These are phyloP conservation scores for Stereocaulon alpinum DNA, from an alignment of 495 filamentous ascomycete species.

Conservation along the genomic window DNA sequence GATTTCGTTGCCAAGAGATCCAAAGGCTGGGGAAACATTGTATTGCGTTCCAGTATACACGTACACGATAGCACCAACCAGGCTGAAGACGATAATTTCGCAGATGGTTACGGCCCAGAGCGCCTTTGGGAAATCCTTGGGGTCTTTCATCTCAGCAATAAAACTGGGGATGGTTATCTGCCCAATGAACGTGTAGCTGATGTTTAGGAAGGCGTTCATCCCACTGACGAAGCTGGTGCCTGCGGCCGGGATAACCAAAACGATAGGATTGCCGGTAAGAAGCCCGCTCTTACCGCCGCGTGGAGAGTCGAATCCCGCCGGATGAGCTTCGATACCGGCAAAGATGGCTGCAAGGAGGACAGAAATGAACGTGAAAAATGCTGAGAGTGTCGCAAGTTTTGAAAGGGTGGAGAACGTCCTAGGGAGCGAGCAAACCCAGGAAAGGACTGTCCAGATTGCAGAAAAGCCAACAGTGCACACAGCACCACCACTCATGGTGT, in stretches of 20 bases:
- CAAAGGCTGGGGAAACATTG: slow-evolving; percentile 71
- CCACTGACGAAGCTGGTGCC: slow-evolving; percentile 71
- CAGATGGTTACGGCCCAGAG: slow-evolving; percentile 78
- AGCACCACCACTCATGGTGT: slow-evolving; percentile 61
- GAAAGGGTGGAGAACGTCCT: slow-evolving; percentile 72
- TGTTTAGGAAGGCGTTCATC: slow-evolving; percentile 78
- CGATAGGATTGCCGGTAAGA: slow-evolving; percentile 43
- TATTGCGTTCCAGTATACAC: slow-evolving; percentile 78
- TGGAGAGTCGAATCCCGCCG: slow-evolving; percentile 45
- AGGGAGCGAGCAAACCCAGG: slow-evolving; percentile 65
- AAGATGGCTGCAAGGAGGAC: slow-evolving; percentile 74
- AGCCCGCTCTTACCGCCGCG: slow-evolving; percentile 24
- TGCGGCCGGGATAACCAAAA: slow-evolving; percentile 52
- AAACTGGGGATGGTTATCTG: slow-evolving; percentile 87
- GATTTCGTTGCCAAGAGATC: slow-evolving; percentile 55
- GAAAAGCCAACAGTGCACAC: slow-evolving; percentile 67
- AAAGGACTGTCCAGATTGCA: slow-evolving; percentile 56
- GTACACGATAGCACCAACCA: slow-evolving; percentile 67
- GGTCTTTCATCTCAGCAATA: slow-evolving; percentile 86
- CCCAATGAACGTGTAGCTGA: slow-evolving; percentile 85
- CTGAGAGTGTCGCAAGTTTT: slow-evolving; percentile 62
- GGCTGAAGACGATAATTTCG: slow-evolving; percentile 70
- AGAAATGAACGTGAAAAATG: slow-evolving; percentile 77
- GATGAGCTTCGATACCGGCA: slow-evolving; percentile 59
- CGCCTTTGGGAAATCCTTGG: slow-evolving; percentile 79